These are phyloP conservation scores for Rhinocladiella similis DNA, from an alignment of 2,329 filamentous ascomycete species.

Conservation along the genomic window DNA sequence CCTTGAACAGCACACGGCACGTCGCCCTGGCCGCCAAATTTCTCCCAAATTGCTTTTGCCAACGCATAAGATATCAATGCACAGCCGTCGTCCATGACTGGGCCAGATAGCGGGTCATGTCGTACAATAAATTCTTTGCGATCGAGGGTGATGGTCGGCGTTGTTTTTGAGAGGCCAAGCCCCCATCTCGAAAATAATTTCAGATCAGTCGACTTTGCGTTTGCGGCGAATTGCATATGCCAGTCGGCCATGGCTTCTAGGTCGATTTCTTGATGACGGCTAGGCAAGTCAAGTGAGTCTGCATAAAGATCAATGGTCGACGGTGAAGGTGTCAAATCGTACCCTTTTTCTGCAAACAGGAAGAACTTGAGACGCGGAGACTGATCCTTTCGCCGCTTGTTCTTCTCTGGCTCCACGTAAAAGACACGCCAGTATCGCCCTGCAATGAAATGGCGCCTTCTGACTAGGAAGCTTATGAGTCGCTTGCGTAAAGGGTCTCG, in stretches of 20 bases:
- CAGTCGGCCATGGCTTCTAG: conserved; percentile 45
- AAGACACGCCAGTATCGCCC: conserved; percentile 48
- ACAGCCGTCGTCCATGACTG: conserved; percentile 55
- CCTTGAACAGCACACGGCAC: conserved; percentile 58
- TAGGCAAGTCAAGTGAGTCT: background rate
- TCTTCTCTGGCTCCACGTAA: conserved; percentile 43
- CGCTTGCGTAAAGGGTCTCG: conserved; percentile 33
- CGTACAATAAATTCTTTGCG: conserved; percentile 40
- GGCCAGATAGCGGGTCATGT: conserved; percentile 29
- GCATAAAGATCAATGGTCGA: background rate
- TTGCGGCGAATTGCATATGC: conserved; percentile 42
- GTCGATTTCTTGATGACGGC: conserved; percentile 33
- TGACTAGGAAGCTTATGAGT: conserved; percentile 42
- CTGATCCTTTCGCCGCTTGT: conserved; percentile 29
- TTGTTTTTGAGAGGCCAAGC: conserved; percentile 47
- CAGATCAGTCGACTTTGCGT: conserved; percentile 40
- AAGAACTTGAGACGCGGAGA: conserved; percentile 33
- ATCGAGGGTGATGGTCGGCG: conserved; percentile 38
- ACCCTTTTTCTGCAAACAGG: conserved; percentile 47
- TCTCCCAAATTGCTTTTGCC: conserved; percentile 48
- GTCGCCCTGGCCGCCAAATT: conserved; percentile 36
- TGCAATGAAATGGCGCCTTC: conserved; percentile 38
- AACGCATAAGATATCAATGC: conserved; percentile 54
- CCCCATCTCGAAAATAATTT: conserved; percentile 48
- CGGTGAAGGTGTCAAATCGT: conserved; percentile 35